phyloP scores from a whole-genome alignment of 164 flowering plant species.

The Cinnamomum micranthum region DNA sequence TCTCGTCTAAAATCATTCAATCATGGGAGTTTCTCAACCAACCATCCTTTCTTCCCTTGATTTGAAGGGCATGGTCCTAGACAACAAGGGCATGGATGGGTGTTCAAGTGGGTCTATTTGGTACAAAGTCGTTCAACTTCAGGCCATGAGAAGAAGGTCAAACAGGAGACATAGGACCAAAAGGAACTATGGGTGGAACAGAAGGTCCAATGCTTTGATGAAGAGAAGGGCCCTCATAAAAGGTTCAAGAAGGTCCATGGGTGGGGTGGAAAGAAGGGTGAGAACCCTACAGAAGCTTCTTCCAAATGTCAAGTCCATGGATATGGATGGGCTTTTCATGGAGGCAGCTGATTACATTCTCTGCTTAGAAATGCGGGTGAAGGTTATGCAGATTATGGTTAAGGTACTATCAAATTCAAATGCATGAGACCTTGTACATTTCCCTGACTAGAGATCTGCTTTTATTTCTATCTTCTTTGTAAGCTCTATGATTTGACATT shows the following conservation, averaged over 20 bases:
- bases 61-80: constrained; percentile 18
- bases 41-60: constrained; percentile 8
- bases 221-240: constrained; percentile 12
- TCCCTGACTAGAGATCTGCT: background rate
- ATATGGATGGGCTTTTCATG: constrained; percentile 55
- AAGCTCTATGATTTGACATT: background rate
- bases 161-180: background rate
- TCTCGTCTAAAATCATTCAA: constrained; percentile 10
- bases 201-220: background rate
- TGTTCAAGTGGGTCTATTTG: constrained; percentile 16
- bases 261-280: constrained; percentile 37
- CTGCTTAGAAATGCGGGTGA: constrained; percentile 54
- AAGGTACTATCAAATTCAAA: constrained; percentile 23
- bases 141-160: constrained; percentile 13
- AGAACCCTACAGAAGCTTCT: constrained; percentile 55
- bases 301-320: constrained; percentile 47
- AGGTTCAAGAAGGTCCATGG: constrained; percentile 23
- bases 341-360: constrained; percentile 79
- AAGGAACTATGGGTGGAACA: background rate
- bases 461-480: background rate
- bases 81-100: constrained; percentile 10
- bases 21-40: constrained; percentile 29
- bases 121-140: constrained; percentile 15
- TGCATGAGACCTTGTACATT: background rate
- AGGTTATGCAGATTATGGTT: constrained; percentile 61